These are phyloP conservation scores for Hypoxylon sp. DNA, from an alignment of 2,329 filamentous ascomycete genomes.

Conservation along the genomic window DNA sequence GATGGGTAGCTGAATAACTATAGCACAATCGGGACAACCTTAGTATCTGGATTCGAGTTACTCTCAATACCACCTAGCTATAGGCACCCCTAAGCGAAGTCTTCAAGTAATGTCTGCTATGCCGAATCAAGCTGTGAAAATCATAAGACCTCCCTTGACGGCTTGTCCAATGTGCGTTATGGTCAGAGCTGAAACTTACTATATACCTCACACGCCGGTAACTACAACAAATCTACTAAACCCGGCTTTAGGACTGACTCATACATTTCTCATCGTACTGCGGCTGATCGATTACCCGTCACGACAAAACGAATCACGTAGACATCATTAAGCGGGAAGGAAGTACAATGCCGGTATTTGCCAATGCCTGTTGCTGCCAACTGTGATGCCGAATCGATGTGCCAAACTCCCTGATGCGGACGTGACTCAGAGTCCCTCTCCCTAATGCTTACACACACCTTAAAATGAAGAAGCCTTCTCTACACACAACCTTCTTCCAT, in stretches of 20 bases:
- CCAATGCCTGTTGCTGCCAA: slow-evolving; percentile 19
- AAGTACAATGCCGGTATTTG: slow-evolving; percentile 16
- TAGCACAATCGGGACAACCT: too few species aligned
- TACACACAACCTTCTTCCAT: slow-evolving; percentile 39
- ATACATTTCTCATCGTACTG: neutral
- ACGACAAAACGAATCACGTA: slow-evolving; percentile 1
- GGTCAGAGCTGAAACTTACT: too few species aligned
- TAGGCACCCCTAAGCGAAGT: too few species aligned
- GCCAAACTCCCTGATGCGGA: slow-evolving; percentile 48
- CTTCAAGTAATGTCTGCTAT: too few species aligned
- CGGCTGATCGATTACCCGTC: neutral
- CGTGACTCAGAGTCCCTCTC: slow-evolving; percentile 28
- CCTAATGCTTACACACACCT: slow-evolving; percentile 35
- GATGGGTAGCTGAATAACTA: too few species aligned
- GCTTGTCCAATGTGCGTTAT: too few species aligned
- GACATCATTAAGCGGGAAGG: slow-evolving; percentile 8
- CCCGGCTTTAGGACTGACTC: neutral
- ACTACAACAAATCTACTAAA: neutral
- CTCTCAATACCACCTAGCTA: too few species aligned
- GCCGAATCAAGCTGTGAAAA: too few species aligned
- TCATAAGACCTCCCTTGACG: too few species aligned
- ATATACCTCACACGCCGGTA: neutral
- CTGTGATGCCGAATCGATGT: slow-evolving; percentile 32
- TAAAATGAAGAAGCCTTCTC: slow-evolving; percentile 29
- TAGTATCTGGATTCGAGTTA: too few species aligned